Evolutionary conservation across 441 rosid species (phyloP).

Genomic region (Omphalea diandra): DNA sequence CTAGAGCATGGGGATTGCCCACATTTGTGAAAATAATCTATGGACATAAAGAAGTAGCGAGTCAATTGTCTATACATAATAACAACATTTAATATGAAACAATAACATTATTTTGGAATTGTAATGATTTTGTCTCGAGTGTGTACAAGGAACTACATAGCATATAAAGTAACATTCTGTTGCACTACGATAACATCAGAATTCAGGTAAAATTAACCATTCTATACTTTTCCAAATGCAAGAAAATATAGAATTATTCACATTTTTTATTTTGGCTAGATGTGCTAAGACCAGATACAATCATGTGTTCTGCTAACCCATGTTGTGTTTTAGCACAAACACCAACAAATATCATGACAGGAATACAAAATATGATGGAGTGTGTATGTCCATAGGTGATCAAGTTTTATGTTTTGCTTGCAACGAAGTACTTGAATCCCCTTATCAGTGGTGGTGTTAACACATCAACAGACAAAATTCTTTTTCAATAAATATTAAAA

Average conservation of each 20-base stretch:
- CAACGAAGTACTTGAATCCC: neutral
- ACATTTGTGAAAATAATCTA: slow-evolving; percentile 98
- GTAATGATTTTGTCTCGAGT: neutral
- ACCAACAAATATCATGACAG: neutral
- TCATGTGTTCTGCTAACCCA: neutral
- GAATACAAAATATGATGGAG: neutral
- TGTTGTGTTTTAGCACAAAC: neutral
- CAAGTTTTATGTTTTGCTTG: neutral
- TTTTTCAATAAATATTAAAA: neutral
- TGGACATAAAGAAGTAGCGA: slow-evolving; percentile 20
- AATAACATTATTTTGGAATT: neutral
- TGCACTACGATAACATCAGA: neutral
- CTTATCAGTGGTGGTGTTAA: neutral
- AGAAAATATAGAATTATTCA: neutral
- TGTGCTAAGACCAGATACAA: neutral
- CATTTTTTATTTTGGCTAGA: neutral
- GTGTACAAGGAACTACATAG: neutral
- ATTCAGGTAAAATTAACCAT: neutral
- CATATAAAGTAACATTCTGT: neutral
- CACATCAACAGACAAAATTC: neutral
- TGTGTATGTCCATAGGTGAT: neutral
- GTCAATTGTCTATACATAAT: slow-evolving; percentile 14
- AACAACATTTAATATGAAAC: neutral
- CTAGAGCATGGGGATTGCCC: slow-evolving; percentile 97
- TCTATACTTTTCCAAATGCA: neutral